A percentile compares a stretch with the other conserved stretches of the same genome.
Evolutionary conservation across 345 rosid genomes (phyloP).

Genomic region (Pugionium dolabratum): DNA sequence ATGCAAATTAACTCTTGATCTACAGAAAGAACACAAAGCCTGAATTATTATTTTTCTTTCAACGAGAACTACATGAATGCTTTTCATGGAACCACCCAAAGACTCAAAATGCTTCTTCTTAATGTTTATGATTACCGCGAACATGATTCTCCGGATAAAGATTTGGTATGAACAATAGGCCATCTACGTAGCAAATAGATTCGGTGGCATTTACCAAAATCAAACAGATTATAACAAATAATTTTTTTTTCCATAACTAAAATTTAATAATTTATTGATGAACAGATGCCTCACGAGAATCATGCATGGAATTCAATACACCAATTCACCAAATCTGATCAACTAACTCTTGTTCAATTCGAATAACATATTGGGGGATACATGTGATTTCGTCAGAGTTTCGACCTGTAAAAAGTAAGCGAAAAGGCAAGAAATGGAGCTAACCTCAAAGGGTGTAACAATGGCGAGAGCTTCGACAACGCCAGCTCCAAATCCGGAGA

Average conservation of each 20-base stretch:
- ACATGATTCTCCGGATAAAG: conserved; percentile 1
- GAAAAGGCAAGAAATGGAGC: not conserved
- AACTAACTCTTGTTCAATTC: conserved; percentile 4
- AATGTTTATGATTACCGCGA: not conserved
- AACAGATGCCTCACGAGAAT: not conserved
- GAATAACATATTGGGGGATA: not conserved
- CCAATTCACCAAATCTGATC: not conserved
- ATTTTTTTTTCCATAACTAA: not conserved
- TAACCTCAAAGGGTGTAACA: conserved; percentile 94
- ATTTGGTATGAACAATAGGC: not conserved
- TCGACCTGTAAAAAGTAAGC: conserved; percentile 2
- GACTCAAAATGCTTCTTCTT: not conserved
- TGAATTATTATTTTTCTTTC: too few species aligned
- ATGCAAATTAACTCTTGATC: too few species aligned
- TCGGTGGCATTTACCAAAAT: not conserved
- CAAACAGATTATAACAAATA: conserved; percentile 12
- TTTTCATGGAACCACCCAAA: not conserved
- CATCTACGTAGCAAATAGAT: not conserved
- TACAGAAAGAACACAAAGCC: too few species aligned
- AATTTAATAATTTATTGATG: not conserved
- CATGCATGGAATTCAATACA: not conserved
- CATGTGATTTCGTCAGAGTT: conserved; percentile 19
- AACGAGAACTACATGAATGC: too few species aligned
- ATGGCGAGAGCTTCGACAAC: conserved; percentile 92
- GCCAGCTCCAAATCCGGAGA: conserved; percentile 93